Evolutionary conservation across 1,139 yeast genomes (phyloP), one percentile per base, ranked within the genome.

Genomic region (Zygosaccharomyces sapae): DNA sequence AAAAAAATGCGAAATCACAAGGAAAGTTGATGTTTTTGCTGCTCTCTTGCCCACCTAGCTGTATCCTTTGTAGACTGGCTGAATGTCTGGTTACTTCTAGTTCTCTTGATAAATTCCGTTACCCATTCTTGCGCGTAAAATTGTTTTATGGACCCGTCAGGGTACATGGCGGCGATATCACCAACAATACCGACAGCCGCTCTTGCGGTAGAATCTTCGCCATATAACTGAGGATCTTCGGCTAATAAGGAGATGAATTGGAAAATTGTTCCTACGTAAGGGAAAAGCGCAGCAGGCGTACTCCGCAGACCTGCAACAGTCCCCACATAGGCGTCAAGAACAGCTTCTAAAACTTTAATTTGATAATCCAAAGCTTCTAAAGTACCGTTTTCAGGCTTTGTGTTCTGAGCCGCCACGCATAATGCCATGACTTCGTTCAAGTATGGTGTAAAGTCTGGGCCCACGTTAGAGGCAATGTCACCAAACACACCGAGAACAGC

Each of bases 31-130:
- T 55, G 60, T 46, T 68, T 69, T 53, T 70, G 73, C 53, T 70
- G 96, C 59, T 86, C 96, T 58, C 95, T 80, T 9, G 97, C 97
- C 97, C 97, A 92, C 70, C 90, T 80, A 12, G 97, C 97, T 24
- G 96, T 87, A 61, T 86, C 94, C 64, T 79, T 81, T 7, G 97
- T 88, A 48, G 76, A 72, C 54, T 77, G 77, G 41, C 80, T 74
- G 62, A 83, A 86, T 33, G 71, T 59, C 50, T 76, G 75, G 63
- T 81, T 83, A 42, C 78, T 63, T 65, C 90, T 77, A 12, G 95
- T 86, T 61, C 76, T 78, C 66, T 81, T 84, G 65, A 90, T 83
- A 61, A 86, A 78, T 22, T 81, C 84, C 7, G 84, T 73, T 33
- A 90, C 80, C 96, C 96, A 88, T 2, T 74, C 79, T 70, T 83